Base-by-base conservation (phyloP, 805 yeast species). In the Priceomyces fermenticarens region DNA sequence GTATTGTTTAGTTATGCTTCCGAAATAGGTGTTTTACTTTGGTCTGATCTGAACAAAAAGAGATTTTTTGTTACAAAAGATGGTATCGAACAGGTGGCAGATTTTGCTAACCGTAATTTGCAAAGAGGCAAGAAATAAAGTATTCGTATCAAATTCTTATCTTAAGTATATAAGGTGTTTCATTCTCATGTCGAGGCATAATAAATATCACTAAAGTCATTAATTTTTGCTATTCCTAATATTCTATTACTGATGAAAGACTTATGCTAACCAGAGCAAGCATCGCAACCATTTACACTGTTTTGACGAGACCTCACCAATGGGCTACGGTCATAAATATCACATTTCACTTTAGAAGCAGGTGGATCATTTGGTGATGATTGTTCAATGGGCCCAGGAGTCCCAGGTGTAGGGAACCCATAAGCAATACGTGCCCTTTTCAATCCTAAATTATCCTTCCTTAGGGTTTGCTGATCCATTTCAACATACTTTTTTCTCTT, bases 31-130 rank as follows among this genome's bases (percentile, higher is more conserved):
- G 96, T 89, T 0, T 65, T 91, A 36, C 56, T 87, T n/a, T 93
- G 98, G 97, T 78, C 82, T 37, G 89, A 88, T 60, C 75, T 81
- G 33, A 63, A 65, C 16, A 79, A 79, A 53, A 77, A 80, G 50
- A 77, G 77, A 54, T 88, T 93, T 52, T 95, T 93, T 53, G 96
- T 93, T 6, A 85, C 93, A 0, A 77, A 78, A 36, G 96, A 87
- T 43, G 97, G 97, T 10, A 83, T 85, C 57, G 67, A 80, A 8
- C 97, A 89, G 60, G 85, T 91, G n/a, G 81, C 88, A n/a, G 96
- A 88, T 38, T 90, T 80, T 63, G 95, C 95, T 0, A 83, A 83
- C 52, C 74, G 96, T 48, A 73, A 73, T 46, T 39, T 46, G 25
- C 45, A 41, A 42, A 30, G 44, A 31, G 35, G 26, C 12, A 39